These are phyloP conservation scores for Puccinia triticina DNA, from an alignment of 1,284 basidiomycete genomes.

Conservation along the genomic window DNA sequence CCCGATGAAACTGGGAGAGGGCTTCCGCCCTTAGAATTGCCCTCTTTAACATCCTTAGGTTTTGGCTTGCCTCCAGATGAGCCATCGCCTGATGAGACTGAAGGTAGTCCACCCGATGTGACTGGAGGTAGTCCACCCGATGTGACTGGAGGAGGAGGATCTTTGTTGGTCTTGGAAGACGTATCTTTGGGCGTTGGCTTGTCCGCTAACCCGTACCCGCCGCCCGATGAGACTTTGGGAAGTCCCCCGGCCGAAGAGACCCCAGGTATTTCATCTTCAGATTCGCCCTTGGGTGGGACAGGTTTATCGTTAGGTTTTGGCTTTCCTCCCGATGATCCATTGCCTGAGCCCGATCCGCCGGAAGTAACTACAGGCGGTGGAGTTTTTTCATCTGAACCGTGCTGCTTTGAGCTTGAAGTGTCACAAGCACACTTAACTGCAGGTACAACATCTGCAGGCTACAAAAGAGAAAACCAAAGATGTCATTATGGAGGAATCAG, in stretches of 20 bases:
- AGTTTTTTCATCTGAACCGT: no score
- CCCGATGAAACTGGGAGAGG: background rate
- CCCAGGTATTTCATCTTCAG: background rate
- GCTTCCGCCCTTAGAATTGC: background rate
- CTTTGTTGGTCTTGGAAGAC: background rate
- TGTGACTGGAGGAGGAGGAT: background rate
- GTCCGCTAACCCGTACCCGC: background rate
- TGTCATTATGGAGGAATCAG: no score
- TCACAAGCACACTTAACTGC: no score
- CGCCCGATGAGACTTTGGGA: background rate
- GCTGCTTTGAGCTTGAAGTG: no score
- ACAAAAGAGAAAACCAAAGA: no score
- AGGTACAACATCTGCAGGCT: no score
- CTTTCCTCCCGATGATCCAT: no score
- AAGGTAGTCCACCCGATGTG: background rate
- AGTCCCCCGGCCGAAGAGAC: background rate
- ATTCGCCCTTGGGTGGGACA: background rate
- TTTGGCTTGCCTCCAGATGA: background rate
- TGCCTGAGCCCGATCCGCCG: background rate
- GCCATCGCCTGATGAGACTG: background rate
- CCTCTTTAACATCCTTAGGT: background rate
- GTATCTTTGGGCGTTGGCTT: background rate
- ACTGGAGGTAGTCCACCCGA: background rate
- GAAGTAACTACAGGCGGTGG: background rate
- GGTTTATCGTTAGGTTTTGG: background rate